Base-by-base conservation (phyloP, 805 yeast genomes). In the Metschnikowia kofuensis region DNA sequence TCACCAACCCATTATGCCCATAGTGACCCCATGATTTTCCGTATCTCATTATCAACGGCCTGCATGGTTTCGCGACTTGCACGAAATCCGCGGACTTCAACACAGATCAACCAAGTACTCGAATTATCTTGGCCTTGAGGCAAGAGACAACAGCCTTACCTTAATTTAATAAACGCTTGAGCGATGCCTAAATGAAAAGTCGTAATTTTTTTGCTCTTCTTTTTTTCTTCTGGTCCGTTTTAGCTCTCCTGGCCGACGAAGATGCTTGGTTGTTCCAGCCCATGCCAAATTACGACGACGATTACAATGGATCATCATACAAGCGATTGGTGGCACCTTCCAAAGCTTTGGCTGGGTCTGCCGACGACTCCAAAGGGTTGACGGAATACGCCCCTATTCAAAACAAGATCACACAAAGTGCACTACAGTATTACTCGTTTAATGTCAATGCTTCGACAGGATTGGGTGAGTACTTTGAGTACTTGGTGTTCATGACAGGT, bases 401-500 rank as follows among this genome's bases (percentile, higher is more conserved):
- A 14, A 67, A 66, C 50, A 52, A 64, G 30, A 73, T 76, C 8
- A 51, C 52, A 8, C 75, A 68, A 51, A 65, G 72, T 40, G 66
- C 70, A 40, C 64, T 68, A 2, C 78, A 76, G 53, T 65, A 62
- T 49, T 77, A 69, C 53, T 68, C 74, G 27, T 77, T 75, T 57
- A 62, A 56, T 40, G 77, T 78, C 44, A 76, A 76, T 53, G 68
- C 76, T 2, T 63, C 75, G 5, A 58, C 69, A 2, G 81, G 79
- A 1, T 45, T 77, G 27, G 77, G 80, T 2, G 70, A 70, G 37
- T 68, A 68, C 52, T 78, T 72, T 56, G 75, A 79, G 55, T 65
- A 70, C 45, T 64, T 79, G 61, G 66, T 79, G 38, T 80, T 77
- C 53, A 49, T 80, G 14, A 74, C 80, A 13, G 84, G 82, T 2